Evolutionary conservation across 805 yeast genomes (phyloP).

Genomic region (Candida wancherniae): DNA sequence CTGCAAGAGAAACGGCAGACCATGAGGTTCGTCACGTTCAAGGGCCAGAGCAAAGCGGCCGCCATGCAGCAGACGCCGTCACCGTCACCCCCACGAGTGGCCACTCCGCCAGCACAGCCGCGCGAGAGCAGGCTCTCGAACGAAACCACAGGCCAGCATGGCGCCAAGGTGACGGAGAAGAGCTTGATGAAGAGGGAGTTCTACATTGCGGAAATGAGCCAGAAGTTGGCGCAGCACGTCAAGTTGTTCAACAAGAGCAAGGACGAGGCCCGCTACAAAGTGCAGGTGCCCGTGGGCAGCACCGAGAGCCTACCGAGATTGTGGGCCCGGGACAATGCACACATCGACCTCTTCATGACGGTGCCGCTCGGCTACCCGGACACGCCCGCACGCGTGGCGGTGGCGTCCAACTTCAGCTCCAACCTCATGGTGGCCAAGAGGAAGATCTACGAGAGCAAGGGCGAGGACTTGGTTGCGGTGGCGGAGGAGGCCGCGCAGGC

Average conservation of each 20-base stretch:
- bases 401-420: slow-evolving; percentile 29
- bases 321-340: slow-evolving; percentile 23
- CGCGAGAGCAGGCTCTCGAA: slow-evolving; percentile 3
- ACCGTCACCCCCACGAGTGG: not conserved
- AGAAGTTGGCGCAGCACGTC: slow-evolving; percentile 22
- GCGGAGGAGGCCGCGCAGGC: slow-evolving; percentile 21
- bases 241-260: slow-evolving; percentile 25
- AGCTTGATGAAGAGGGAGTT: slow-evolving; percentile 7
- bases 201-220: slow-evolving; percentile 22
- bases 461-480: slow-evolving; percentile 15
- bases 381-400: slow-evolving; percentile 16
- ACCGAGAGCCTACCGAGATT: slow-evolving; percentile 20
- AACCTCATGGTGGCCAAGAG: slow-evolving; percentile 24
- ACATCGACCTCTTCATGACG: slow-evolving; percentile 27
- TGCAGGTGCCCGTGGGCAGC: slow-evolving; percentile 26
- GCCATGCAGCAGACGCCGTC: slow-evolving; percentile 1
- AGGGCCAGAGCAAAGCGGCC: slow-evolving; percentile 4
- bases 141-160: too few relatives aligned
- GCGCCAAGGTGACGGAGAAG: slow-evolving; percentile 5
- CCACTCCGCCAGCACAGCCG: not conserved
- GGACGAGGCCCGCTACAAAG: slow-evolving; percentile 26
- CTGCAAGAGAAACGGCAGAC: slow-evolving; percentile 57
- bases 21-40: slow-evolving; percentile 50
- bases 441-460: slow-evolving; percentile 11
- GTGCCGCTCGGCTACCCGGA: slow-evolving; percentile 34